Conservation (phyloP, 2,329 filamentous ascomycete species). For the Monilinia vaccinii-corymbosi region DNA sequence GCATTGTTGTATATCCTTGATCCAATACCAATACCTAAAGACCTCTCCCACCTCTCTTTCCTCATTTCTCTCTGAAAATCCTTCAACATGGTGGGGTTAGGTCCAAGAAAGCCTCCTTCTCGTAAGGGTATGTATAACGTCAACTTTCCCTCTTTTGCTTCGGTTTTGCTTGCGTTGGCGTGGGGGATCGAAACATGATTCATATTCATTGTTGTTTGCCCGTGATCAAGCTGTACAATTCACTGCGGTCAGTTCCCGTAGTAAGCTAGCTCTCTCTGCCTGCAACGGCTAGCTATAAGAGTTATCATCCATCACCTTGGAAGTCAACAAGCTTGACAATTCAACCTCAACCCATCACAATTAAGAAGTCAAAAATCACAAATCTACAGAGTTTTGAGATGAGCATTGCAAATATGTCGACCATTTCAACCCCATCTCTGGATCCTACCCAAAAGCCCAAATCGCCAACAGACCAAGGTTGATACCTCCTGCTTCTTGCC, state of each 20-base stretch:
- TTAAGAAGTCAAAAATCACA: neutral
- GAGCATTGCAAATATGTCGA: neutral
- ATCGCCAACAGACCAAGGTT: neutral
- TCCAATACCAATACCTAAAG: neutral
- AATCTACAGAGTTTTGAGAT: neutral
- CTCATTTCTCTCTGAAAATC: slow-evolving; percentile 7
- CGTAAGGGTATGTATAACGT: slow-evolving; percentile 59
- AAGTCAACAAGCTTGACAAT: neutral
- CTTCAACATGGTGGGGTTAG: slow-evolving; percentile 50
- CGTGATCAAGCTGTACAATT: neutral
- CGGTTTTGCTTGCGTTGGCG: neutral
- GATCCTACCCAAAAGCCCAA: neutral
- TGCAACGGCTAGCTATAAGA: neutral
- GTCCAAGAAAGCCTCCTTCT: slow-evolving; percentile 55
- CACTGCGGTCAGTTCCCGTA: neutral
- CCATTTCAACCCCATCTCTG: neutral
- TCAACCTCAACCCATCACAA: neutral
- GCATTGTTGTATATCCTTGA: neutral
- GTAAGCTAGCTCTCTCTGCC: neutral
- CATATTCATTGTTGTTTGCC: neutral
- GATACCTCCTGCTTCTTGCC: neutral
- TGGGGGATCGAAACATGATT: neutral
- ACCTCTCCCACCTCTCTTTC: neutral
- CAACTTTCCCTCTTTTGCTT: neutral
- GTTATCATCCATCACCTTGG: neutral